Base-by-base conservation (phyloP, 495 filamentous ascomycete species). In the Physcia stellaris region DNA sequence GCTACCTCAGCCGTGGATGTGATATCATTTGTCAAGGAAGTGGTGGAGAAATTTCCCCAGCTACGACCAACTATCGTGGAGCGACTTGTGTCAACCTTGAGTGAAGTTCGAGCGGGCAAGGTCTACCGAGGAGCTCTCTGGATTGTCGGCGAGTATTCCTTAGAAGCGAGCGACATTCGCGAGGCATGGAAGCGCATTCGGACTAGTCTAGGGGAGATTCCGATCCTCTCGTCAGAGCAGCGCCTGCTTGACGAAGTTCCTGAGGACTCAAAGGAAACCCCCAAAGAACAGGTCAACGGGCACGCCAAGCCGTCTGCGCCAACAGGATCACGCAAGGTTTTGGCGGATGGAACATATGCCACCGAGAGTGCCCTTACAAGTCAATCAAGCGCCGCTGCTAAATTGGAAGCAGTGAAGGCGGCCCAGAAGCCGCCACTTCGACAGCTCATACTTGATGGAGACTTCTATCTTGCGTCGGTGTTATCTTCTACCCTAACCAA, bases 121-220 rank as follows among this genome's bases (percentile, higher is more conserved):
- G 87, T 99, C 34, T 96, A 95, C 51, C 79, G 92, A 24, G 88
- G 90, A 41, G 86, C 86, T 29, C 69, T 99, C 32, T 99, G 92
- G 92, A 93, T 95, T 50, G 76, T 99, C 38, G 92, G 92, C 52
- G 92, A 99, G 60, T 99, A 95, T 56, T 93, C 86, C 32, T 62
- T 94, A 24, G 86, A 95, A 47, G 79, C 87, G 50, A 84, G 73
- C 42, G 87, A 96, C 56, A 99, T 99, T 52, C 73, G 86, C 32
- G 88, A 93, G 47, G 90, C 87, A 1, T 99, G 92, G 92, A 95
- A 92, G 66, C 74, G 79, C 43, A 96, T 99, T 53, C 75, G 92
- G 33, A 74, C 85, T 23, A 94, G 87, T 50, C 66, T 99, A 28
- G 92, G 92, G 35, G 92, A 99, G 63, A 95, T 99, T 41, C 90